These are phyloP conservation scores for Paramecium biaurelia DNA, from an alignment of 73 alveolate species.

Conservation along the genomic window DNA sequence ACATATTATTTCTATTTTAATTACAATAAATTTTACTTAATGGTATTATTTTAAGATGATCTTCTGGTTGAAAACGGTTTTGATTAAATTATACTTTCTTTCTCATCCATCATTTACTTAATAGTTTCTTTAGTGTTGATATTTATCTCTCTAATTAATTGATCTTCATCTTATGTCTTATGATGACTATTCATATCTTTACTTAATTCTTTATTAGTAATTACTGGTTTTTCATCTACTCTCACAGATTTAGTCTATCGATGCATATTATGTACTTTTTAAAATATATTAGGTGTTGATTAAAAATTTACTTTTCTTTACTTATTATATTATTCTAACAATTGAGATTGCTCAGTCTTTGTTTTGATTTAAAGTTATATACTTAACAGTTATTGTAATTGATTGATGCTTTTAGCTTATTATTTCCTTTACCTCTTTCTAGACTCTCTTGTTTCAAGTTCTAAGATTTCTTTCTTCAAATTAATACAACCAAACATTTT, in stretches of 20 bases:
- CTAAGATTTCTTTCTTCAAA: neutral
- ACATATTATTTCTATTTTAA: neutral
- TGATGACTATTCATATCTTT: neutral
- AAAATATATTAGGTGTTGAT: neutral
- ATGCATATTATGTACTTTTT: neutral
- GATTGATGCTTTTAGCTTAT: neutral
- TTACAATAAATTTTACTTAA: neutral
- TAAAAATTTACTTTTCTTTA: neutral
- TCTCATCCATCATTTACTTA: neutral
- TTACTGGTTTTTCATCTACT: neutral
- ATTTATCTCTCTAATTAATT: neutral
- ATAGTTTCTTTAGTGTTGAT: neutral
- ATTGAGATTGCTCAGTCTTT: neutral
- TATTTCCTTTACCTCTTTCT: neutral
- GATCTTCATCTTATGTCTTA: neutral
- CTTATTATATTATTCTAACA: neutral
- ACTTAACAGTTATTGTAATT: neutral
- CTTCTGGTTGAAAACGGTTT: neutral
- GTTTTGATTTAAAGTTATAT: neutral
- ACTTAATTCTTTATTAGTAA: neutral
- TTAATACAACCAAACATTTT: neutral
- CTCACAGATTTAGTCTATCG: neutral
- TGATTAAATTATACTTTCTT: neutral
- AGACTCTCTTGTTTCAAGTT: neutral
- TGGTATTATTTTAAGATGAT: neutral